Evolutionary conservation across 495 filamentous ascomycete species (phyloP), one percentile per base, ranked within the genome.

Genomic region (Penicillium soppii): DNA sequence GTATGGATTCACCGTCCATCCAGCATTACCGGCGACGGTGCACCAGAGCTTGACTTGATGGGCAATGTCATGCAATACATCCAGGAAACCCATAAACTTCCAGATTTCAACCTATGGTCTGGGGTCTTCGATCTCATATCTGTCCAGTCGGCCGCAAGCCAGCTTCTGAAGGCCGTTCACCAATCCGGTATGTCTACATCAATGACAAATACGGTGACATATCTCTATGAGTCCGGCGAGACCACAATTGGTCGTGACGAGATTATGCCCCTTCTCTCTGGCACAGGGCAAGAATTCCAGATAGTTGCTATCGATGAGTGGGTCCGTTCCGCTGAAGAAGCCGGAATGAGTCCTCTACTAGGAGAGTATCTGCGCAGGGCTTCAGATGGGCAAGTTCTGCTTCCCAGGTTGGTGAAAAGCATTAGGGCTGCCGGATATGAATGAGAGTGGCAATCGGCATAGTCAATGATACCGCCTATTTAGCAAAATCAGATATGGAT

Each of bases 1-100:
- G 64, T 72, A 1, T 70, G 43, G 51, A 70, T 77, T 22, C 74
- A 80, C 52, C 66, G 75, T 1, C 66, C 67, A 17, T 57, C 67
- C 0, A 61, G 54, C 43, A 62, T 74, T 26, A 56, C 46, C 8
- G 56, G 56, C 5, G 15, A 43, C 3, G 26, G 52, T 46, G 58
- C 58, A 8, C 61, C 61, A 1, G 55, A 65, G 27, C 50, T 65
- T 21, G 61, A 65, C 21, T 32, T 65, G 19, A 65, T 62, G 52
- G 51, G 55, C 22, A 65, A 65, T n/a, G 41, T 65, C 21, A 56
- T 65, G 32, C 46, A 38, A 5, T 65, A 54, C 16, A 54, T 30
- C 17, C 53, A 54, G 20, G 40, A 49, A 8, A 65, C 37, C 3
- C 50, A 33, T 6, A 59, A 47, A 25, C 48, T 65, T n/a, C 61